Conservation (phyloP, 2,329 filamentous ascomycete genomes). For the Sclerotinia spermophila region DNA sequence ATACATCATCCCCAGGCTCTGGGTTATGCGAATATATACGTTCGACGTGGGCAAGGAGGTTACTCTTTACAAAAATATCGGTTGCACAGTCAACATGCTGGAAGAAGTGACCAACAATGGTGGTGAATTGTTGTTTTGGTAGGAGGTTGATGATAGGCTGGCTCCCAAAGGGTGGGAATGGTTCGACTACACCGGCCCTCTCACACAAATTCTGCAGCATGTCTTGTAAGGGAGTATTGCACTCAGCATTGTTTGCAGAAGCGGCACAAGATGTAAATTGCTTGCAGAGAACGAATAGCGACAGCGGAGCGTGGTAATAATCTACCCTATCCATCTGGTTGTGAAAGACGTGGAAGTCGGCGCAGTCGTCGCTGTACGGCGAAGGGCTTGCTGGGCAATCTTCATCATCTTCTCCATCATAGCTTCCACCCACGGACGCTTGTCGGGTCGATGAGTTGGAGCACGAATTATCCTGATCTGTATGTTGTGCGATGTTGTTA, state of each 20-base stretch:
- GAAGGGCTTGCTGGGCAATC: not conserved
- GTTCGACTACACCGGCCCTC: slow-evolving; percentile 2
- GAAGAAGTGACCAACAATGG: slow-evolving; percentile 12
- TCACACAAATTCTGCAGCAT: slow-evolving; percentile 14
- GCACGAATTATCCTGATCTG: not conserved
- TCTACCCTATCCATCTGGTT: not conserved
- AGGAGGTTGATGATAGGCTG: slow-evolving; percentile 9
- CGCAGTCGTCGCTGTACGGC: not conserved
- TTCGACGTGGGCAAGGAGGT: slow-evolving; percentile 14
- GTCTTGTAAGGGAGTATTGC: not conserved
- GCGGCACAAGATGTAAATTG: not conserved
- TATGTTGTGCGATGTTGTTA: not conserved
- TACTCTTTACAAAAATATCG: slow-evolving; percentile 14
- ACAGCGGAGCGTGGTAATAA: not conserved
- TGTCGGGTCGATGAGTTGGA: not conserved
- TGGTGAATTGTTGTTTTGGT: slow-evolving; percentile 12
- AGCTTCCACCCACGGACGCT: not conserved
- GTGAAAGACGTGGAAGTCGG: not conserved
- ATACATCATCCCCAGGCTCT: slow-evolving; percentile 6
- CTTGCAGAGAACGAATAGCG: not conserved
- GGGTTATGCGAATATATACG: slow-evolving; percentile 14
- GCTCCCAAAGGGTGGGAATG: slow-evolving; percentile 13
- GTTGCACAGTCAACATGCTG: slow-evolving; percentile 16
- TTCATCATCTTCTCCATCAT: not conserved
- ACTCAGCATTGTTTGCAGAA: not conserved